Evolutionary conservation across 148 eudicot species (phyloP), one percentile per base, ranked within the genome.

Genomic region (Heliosperma pusillum): DNA sequence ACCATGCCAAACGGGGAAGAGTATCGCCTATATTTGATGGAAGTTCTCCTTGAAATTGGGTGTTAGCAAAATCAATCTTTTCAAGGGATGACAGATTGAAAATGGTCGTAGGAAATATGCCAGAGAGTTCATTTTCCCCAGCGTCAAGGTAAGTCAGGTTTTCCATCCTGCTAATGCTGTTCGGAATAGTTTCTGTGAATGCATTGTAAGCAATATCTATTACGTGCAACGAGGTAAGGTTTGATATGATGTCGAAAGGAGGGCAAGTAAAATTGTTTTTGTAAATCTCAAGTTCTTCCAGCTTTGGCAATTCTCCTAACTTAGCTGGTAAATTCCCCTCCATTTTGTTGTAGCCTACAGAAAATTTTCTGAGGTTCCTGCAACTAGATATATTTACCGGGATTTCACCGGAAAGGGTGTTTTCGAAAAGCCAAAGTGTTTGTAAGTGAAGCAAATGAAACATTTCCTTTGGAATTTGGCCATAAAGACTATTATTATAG

Each of bases 311-410:
- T 1, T 75, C 73, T 3, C 73, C 16, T 7, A 86, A 36, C 26
- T 78, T 80, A 24, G 9, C 7, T 33, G 89, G 89, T 21, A 87
- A 44, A 19, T 21, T 50, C n/a, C 89, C 89, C 0, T 33, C 57
- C 1, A 86, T 26, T 42, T 33, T 50, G 78, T 84, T 82, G 29
- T n/a, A 1, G 7, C 62, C 9, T 42, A 42, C 5, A 0, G 4
- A 24, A 47, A 87, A 45, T 12, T 25, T 7, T 33, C 22, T 20
- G 11, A 86, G 82, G 10, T 73, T 76, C 5, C 52, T 24, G 45
- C 86, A 83, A 16, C 42, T 63, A 1, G 81, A 65, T 7, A 82
- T 2, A 74, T 82, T 80, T 0, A 50, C 26, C 2, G 86, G 86
- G 16, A 85, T 78, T 47, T 61, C 76, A 2, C 89, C 87, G 1